Base-by-base conservation (phyloP, 352 stramenopile species). In the Globisporangium camurandrum region DNA sequence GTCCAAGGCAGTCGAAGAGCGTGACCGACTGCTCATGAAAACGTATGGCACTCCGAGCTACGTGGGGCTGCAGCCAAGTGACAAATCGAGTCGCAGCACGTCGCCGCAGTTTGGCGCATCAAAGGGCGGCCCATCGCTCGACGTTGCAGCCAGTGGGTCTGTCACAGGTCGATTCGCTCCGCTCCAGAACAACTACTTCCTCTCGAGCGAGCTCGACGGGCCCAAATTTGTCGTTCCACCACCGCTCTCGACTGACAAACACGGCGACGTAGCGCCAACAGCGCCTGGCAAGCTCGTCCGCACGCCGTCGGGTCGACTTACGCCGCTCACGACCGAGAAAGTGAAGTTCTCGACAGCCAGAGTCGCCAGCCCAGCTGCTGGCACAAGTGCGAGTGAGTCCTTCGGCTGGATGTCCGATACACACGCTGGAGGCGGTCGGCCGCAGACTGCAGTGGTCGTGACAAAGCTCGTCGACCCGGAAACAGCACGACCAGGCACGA, bases 181-280 rank as follows among this genome's bases (percentile, higher is more conserved):
- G 3, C 53, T 77, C 10, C 64, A 64, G 34, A 77, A 77, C 58
- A 77, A 77, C 49, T 77, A 67, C 24, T 51, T 73, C 17, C 20
- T 51, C 19, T 56, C 57, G 42, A 62, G 37, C 17, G 64, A 77
- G 19, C 31, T 47, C 16, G 57, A 59, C 2, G 54, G n/a, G n/a
- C 46, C 67, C 10, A 62, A 60, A 17, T 82, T 84, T 49, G 70
- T 82, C n/a, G 71, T 80, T 30, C 73, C 73, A 24, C 62, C 64
- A 0, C 73, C 73, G 9, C 53, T 82, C 2, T 78, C 70, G 20
- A 69, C 49, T 46, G 54, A 62, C 61, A 64, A 51, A 52, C 50
- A 30, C 24, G 41, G 19, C 24, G 45, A 59, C 36, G 17, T n/a
- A 37, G 6, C 50, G 56, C 39, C 58, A 28, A 19, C 56, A 2